Base-by-base conservation (phyloP, 148 eudicot species). In the Chenopodium berlandieri region DNA sequence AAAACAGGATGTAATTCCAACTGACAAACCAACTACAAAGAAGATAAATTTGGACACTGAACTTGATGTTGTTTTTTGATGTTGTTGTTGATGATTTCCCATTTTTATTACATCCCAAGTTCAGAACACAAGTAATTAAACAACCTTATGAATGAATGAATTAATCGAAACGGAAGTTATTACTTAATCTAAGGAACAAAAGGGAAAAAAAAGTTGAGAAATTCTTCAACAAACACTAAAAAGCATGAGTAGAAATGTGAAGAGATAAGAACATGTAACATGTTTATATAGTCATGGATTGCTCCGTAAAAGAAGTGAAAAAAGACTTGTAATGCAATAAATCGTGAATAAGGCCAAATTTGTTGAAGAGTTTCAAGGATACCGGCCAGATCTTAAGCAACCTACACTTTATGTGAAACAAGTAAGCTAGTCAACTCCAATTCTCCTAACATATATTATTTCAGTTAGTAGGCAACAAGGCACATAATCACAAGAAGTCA, bases 1-100 rank as follows among this genome's bases (percentile, higher is more conserved):
- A 50, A 74, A 74, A 48, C 77, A 74, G 9, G 77, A 74, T 74
- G 77, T 74, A 25, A 74, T 50, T n/a, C 77, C 77, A 10, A 74
- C 22, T 10, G 77, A 74, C 34, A 74, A 50, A 23, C 77, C 77
- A 74, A 74, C 34, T n/a, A 74, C 34, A 25, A 74, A 54, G 62
- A 50, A 48, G 22, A 74, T 6, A 50, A 23, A 27, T 48, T 74
- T 74, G 22, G 77, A 74, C 62, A 74, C 4, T 23, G 34, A 23
- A 27, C 77, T 70, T 34, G 73, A 11, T 70, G 73, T 48, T 50
- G 77, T 13, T 74, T 50, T 74, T 3, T 74, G 63, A 2, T 74
- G 63, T 0, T 50, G 62, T 23, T 74, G 77, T 0, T 48, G 37
- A 17, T 4, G 37, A 17, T 4, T 12, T 50, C 63, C 63, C 77